Evolutionary conservation across 306 rosid species (phyloP).

Genomic region (Purshia tridentata): DNA sequence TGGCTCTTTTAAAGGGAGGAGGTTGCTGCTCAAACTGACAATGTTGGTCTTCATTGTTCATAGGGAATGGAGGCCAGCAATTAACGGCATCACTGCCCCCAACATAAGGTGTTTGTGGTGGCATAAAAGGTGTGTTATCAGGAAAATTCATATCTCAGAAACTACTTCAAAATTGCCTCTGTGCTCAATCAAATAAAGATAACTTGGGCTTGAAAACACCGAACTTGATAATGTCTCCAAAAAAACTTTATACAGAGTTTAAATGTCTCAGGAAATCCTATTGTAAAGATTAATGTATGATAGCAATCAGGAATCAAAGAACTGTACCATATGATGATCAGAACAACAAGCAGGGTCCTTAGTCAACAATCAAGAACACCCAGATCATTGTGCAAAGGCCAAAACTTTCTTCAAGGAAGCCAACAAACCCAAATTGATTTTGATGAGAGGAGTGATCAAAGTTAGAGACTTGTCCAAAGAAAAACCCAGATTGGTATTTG

Average conservation of each 20-base stretch:
- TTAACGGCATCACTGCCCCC: conserved; percentile 53
- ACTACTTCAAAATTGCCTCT: conserved; percentile 1
- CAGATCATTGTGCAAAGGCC: background rate
- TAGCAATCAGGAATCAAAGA: conserved; percentile 6
- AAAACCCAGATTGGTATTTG: background rate
- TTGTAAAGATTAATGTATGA: background rate
- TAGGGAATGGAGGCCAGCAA: conserved; percentile 53
- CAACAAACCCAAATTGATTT: conserved; percentile 24
- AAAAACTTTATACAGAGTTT: background rate
- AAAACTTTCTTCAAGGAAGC: background rate
- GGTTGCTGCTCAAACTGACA: conserved; percentile 39
- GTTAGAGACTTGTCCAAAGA: background rate
- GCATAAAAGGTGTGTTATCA: conserved; percentile 43
- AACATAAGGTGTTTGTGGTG: conserved; percentile 41
- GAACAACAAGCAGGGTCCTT: conserved; percentile 5
- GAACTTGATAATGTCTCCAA: background rate
- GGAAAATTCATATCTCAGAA: conserved; percentile 54
- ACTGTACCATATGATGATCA: conserved; percentile 10
- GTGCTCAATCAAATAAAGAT: conserved; percentile 21
- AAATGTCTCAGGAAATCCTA: background rate
- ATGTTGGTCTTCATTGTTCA: conserved; percentile 44
- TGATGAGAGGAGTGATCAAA: conserved; percentile 8
- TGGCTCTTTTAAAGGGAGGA: conserved; percentile 56
- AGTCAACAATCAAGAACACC: background rate
- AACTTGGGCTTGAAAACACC: background rate